Evolutionary conservation across 352 stramenopile genomes (phyloP), one percentile per base, ranked within the genome.

Genomic region (Pythium angustatum): DNA sequence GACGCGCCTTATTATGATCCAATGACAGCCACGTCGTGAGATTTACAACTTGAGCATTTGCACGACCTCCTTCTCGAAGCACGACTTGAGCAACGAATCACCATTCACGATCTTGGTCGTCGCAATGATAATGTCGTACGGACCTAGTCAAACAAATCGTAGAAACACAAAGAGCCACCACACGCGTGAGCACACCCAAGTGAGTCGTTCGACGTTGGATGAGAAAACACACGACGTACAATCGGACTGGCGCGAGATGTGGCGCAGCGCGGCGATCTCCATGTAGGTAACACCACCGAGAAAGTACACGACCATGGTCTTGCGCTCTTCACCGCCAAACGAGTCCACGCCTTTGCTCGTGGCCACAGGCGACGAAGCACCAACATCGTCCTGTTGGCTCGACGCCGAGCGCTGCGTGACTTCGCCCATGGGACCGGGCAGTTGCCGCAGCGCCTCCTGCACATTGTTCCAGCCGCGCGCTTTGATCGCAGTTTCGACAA

Each of bases 231-330:
- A 60, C 17, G n/a, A 97, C 68, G 73, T 91, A 91, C 96, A 99
- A 8, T 91, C 85, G 14, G 87, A 80, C 38, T 96, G 83, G 58
- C 88, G 89, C 17, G 91, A 98, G 31, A 99, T 78, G 75, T 98
- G 98, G 28, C 97, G 89, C 40, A 99, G 74, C 19, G 95, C 94
- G 19, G 97, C 95, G 62, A 98, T 97, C 73, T 99, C 97, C 90
- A 98, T 98, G 73, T 93, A 98, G 21, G 96, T 98, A 15, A 99
- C 89, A 28, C 97, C 97, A 41, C 97, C 97, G 17, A 99, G 62
- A 74, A 97, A 99, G 75, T 98, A 97, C 21, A 99, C 91, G 11
- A 99, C 72, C 76, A 99, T 87, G 34, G 98, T 93, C 72, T 98
- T 98, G 56, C 80, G 75, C 58, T 94, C 81, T 49, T 91, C 83